Percentiles rank a stretch among this genome's conserved stretches.
Evolutionary conservation across 139 green algal species (phyloP).

Genomic region (Auxenochlorella pyrenoidosa): DNA sequence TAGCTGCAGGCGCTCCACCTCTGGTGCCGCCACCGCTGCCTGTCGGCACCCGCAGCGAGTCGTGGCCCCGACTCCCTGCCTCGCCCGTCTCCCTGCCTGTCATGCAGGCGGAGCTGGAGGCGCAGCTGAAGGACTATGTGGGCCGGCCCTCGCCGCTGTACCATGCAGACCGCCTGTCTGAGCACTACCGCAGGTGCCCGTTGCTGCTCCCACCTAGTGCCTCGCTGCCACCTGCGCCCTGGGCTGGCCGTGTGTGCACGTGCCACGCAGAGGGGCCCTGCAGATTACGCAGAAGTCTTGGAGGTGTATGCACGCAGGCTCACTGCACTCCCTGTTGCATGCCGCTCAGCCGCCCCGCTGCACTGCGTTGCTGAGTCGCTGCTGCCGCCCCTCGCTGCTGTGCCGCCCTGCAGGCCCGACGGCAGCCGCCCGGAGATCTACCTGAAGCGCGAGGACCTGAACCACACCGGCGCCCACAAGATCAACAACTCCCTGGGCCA

Average conservation of each 20-base stretch:
- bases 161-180: slow-evolving; percentile 91
- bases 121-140: slow-evolving; percentile 96
- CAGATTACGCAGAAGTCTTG: too few relatives aligned
- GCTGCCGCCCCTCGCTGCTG: too few relatives aligned
- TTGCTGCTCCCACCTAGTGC: too few relatives aligned
- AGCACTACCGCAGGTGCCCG: slow-evolving; percentile 77
- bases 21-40: background rate
- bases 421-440: slow-evolving; percentile 89
- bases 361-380: background rate
- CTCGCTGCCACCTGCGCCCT: too few relatives aligned
- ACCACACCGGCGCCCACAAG: slow-evolving; percentile 99
- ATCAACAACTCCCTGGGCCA: slow-evolving; percentile 99
- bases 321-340: too few relatives aligned
- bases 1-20: background rate
- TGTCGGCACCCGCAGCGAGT: background rate
- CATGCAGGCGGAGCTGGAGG: slow-evolving; percentile 86
- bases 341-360: too few relatives aligned
- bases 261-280: background rate
- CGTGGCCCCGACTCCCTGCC: background rate
- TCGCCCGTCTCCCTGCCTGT: background rate
- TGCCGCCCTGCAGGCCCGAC: slow-evolving; percentile 53
- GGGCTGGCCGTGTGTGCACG: too few relatives aligned
- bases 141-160: slow-evolving; percentile 95
- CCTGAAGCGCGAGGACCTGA: slow-evolving; percentile 99
- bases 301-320: too few relatives aligned